These are phyloP conservation scores for Diversispora eburnea DNA, from an alignment of 192 early-diverging fungal species.

Conservation along the genomic window DNA sequence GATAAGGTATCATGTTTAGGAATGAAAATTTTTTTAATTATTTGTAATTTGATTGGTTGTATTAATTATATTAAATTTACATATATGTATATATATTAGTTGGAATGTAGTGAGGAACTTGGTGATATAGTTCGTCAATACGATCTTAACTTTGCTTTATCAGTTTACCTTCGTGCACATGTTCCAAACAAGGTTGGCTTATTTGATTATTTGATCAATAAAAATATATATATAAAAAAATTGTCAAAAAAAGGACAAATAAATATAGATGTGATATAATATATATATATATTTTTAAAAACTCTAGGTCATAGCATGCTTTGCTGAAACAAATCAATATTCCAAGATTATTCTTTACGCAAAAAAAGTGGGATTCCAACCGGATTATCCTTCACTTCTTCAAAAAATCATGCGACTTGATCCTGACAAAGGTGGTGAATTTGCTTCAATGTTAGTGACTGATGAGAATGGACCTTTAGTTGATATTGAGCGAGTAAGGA, in stretches of 20 bases:
- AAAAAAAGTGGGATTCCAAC: constrained; percentile 88
- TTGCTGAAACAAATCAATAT: constrained; percentile 94
- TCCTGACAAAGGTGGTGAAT: constrained; percentile 91
- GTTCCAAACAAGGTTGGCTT: constrained; percentile 77
- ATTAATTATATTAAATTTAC: constrained; percentile 5
- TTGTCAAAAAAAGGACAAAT: too few relatives aligned
- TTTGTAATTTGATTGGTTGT: not conserved
- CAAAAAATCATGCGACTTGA: constrained; percentile 88
- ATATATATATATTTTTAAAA: not conserved
- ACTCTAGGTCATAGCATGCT: constrained; percentile 79
- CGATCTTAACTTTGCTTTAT: constrained; percentile 87
- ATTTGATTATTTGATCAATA: not conserved
- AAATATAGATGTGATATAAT: too few relatives aligned
- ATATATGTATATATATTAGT: constrained; percentile 26
- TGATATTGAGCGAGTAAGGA: constrained; percentile 65
- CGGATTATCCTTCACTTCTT: constrained; percentile 88
- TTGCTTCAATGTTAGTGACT: constrained; percentile 84
- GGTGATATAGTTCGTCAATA: constrained; percentile 94
- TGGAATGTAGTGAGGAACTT: constrained; percentile 96
- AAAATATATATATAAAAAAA: too few relatives aligned
- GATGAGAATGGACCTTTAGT: constrained; percentile 80
- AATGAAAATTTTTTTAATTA: not conserved
- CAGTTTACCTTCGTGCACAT: constrained; percentile 92
- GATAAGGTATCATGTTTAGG: constrained; percentile 60
- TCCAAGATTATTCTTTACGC: constrained; percentile 96